Evolutionary conservation across 305 asterid genomes (phyloP), one percentile per base, ranked within the genome.

Genomic region (Plantago coronopus): DNA sequence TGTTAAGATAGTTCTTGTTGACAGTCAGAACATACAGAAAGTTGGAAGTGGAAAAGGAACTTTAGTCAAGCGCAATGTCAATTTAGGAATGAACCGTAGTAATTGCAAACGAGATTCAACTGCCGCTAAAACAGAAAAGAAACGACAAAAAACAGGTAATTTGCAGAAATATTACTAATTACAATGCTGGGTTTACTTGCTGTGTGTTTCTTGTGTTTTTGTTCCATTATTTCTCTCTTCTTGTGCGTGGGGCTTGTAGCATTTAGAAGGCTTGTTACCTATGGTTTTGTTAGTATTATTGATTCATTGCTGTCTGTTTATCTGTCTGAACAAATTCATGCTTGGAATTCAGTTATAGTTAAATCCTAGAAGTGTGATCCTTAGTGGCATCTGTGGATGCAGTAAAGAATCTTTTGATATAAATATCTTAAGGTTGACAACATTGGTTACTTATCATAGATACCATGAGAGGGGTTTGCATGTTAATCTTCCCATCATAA

Each of bases 31-130:
- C 72, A 69, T 80, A 63, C 88, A 75, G 62, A 83, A 89, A 75
- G 80, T 72, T 65, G 88, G 86, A 70, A 65, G 68, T 18, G 93
- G 94, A 51, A 93, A 85, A 73, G 95, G 95, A 61, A 68, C 96
- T 70, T 63, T 83, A 51, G 62, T 82, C 59, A 87, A 78, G 71
- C 95, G 95, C 66, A 79, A 72, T 71, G 74, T 72, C 43, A 79
- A 72, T 78, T 61, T 75, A 51, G 97, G 90, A 61, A 63, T 73
- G 23, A 78, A 68, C 49, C 94, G 84, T 59, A 65, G 73, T 54
- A 83, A 76, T 74, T 74, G 81, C 76, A 88, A 89, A 80, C 67
- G 72, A 61, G 89, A 85, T 63, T 67, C 86, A 60, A 67, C 89
- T 62, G 18, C 81, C 69, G 69, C 63, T 43, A 84, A 77, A 79